Percentiles rank a stretch among this genome's conserved stretches.
These are phyloP conservation scores for Mycosphaerella sp. DNA, from an alignment of 2,329 filamentous ascomycete genomes.

Conservation along the genomic window DNA sequence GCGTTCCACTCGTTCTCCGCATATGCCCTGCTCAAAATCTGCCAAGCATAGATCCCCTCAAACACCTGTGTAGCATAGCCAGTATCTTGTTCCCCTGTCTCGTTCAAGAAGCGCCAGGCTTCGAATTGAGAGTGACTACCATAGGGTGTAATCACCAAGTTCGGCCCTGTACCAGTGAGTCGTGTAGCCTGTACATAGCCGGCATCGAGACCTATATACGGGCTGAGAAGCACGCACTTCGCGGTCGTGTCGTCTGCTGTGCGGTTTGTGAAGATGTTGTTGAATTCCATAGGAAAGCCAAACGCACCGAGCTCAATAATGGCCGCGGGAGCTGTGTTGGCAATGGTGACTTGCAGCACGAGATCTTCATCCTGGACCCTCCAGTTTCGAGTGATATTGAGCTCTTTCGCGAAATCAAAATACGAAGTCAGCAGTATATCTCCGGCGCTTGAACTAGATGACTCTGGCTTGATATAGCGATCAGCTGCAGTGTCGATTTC, in stretches of 20 bases:
- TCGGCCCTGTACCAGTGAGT: conserved; percentile 48
- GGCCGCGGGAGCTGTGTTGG: conserved; percentile 37
- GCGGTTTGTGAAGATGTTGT: conserved; percentile 55
- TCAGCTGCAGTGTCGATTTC: conserved; percentile 43
- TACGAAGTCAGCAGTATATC: background rate
- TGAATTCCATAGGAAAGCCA: conserved; percentile 56
- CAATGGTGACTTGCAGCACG: conserved; percentile 48
- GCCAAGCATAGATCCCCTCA: conserved; percentile 58
- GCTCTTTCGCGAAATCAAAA: conserved; percentile 25
- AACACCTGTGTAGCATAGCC: conserved; percentile 51
- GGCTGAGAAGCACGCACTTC: conserved; percentile 52
- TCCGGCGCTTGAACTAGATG: background rate
- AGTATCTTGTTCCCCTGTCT: conserved; percentile 37
- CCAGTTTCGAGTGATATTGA: conserved; percentile 50
- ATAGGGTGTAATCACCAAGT: conserved; percentile 51
- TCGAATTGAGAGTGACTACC: conserved; percentile 46
- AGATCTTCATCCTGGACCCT: conserved; percentile 45
- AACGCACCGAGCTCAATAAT: conserved; percentile 51
- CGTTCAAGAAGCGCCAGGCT: conserved; percentile 50
- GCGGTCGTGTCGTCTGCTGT: conserved; percentile 45
- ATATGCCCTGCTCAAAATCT: conserved; percentile 50
- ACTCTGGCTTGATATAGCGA: background rate
- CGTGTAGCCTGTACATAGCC: conserved; percentile 52
- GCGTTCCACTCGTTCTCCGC: conserved; percentile 52
- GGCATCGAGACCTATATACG: conserved; percentile 55